A percentile compares a stretch with the other conserved stretches of the same genome.
These are phyloP conservation scores for Syzygium grande DNA, from an alignment of 345 rosid genomes.

Conservation along the genomic window DNA sequence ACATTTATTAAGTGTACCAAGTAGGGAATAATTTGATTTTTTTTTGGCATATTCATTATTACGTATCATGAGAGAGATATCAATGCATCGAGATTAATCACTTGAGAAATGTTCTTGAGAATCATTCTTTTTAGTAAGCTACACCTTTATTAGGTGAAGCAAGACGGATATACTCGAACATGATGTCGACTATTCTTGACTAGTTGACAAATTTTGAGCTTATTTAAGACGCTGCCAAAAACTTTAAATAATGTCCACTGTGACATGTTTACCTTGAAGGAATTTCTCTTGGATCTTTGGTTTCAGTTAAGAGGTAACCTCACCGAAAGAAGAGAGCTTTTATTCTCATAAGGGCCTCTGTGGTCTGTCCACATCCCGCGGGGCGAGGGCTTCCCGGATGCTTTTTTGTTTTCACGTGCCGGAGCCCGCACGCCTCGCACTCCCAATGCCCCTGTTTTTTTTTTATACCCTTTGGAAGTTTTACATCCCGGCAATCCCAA, in stretches of 20 bases:
- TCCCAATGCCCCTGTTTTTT: no score
- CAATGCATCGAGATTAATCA: not conserved
- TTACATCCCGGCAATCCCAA: no score
- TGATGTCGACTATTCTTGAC: not conserved
- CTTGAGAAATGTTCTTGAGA: not conserved
- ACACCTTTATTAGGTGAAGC: not conserved
- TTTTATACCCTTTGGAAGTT: no score
- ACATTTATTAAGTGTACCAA: not conserved
- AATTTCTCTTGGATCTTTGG: no score
- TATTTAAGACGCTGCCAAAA: not conserved
- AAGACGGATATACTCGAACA: not conserved
- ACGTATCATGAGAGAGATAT: not conserved
- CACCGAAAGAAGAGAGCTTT: no score
- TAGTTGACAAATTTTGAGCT: not conserved
- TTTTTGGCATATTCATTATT: not conserved
- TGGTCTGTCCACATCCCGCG: no score
- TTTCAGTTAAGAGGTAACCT: no score
- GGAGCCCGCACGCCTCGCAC: no score
- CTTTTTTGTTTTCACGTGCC: no score
- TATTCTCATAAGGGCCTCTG: no score
- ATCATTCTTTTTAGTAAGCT: not conserved
- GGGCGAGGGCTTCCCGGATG: no score
- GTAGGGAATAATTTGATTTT: not conserved
- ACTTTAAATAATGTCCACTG: rapidly evolving
- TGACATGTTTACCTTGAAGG: no score